Conservation (phyloP, 805 yeast genomes). For the Kodamaea jinghongensis region DNA sequence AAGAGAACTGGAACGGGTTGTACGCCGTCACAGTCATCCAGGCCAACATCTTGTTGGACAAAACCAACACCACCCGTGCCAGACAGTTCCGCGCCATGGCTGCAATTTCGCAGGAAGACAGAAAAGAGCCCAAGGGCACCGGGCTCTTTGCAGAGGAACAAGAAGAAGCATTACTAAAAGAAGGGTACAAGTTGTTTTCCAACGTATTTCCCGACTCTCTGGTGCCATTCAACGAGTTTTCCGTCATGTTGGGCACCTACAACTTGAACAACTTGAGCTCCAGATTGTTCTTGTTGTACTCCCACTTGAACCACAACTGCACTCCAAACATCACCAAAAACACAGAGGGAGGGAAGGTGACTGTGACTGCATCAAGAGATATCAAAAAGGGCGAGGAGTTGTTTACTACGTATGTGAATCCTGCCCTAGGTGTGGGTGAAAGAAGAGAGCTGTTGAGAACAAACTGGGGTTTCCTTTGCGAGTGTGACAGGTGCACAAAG, state of each 20-base stretch:
- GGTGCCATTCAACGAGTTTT: slow-evolving; percentile 50
- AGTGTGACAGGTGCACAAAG: slow-evolving; percentile 54
- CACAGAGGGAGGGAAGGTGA: slow-evolving; percentile 54
- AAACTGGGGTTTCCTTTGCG: slow-evolving; percentile 78
- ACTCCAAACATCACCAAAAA: slow-evolving; percentile 64
- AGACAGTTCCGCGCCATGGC: slow-evolving; percentile 65
- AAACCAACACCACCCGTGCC: slow-evolving; percentile 32
- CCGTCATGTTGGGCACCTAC: slow-evolving; percentile 65
- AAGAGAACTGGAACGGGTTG: slow-evolving; percentile 66
- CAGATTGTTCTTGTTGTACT: slow-evolving; percentile 56
- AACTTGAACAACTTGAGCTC: slow-evolving; percentile 73
- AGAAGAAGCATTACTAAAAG: slow-evolving; percentile 56
- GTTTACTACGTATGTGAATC: slow-evolving; percentile 67
- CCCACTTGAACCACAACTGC: slow-evolving; percentile 77
- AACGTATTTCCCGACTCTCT: slow-evolving; percentile 43
- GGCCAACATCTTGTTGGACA: slow-evolving; percentile 45
- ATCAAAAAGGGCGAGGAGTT: slow-evolving; percentile 67
- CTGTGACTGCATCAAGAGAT: slow-evolving; percentile 48
- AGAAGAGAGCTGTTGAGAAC: slow-evolving; percentile 65
- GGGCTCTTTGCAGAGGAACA: slow-evolving; percentile 55
- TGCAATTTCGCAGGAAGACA: slow-evolving; percentile 60
- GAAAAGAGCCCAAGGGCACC: slow-evolving; percentile 58
- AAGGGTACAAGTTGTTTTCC: slow-evolving; percentile 51
- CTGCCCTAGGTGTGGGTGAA: slow-evolving; percentile 56
- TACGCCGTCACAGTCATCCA: slow-evolving; percentile 60